Conservation (phyloP, 2,329 filamentous ascomycete genomes). For the Atkinsonella texensis region DNA sequence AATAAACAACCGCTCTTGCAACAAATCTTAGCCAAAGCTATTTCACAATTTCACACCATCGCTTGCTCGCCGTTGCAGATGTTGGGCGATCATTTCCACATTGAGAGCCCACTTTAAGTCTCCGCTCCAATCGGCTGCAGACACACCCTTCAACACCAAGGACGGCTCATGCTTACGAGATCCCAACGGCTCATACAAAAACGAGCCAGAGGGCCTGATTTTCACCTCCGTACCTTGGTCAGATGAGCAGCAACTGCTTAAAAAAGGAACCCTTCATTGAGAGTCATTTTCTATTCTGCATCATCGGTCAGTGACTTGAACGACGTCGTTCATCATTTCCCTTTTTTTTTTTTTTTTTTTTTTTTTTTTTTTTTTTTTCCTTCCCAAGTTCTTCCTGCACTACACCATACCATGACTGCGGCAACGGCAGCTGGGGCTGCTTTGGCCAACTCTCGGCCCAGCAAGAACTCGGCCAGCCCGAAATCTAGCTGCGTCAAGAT, state of each 20-base stretch:
- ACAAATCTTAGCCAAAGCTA: no score
- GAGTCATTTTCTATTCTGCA: no score
- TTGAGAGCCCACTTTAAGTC: background rate
- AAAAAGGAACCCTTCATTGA: no score
- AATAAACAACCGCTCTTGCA: background rate
- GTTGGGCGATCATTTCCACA: background rate
- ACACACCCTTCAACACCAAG: background rate
- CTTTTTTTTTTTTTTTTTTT: background rate
- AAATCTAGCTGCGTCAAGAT: slow-evolving; percentile 26
- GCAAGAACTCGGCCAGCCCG: background rate
- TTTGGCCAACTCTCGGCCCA: background rate
- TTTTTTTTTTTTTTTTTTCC: no score
- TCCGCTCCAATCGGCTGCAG: background rate
- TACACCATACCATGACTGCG: background rate
- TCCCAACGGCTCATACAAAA: background rate
- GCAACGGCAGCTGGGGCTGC: slow-evolving; percentile 1
- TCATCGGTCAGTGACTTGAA: no score
- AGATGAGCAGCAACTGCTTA: background rate
- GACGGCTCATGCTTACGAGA: background rate
- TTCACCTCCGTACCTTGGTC: background rate
- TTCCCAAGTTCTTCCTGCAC: background rate
- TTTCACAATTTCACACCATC: background rate
- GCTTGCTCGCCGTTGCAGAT: background rate
- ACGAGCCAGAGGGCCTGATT: background rate
- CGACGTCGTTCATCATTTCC: background rate